Evolutionary conservation across 2,329 filamentous ascomycete genomes (phyloP), one percentile per base, ranked within the genome.

Genomic region (Cladorrhinum sp.): DNA sequence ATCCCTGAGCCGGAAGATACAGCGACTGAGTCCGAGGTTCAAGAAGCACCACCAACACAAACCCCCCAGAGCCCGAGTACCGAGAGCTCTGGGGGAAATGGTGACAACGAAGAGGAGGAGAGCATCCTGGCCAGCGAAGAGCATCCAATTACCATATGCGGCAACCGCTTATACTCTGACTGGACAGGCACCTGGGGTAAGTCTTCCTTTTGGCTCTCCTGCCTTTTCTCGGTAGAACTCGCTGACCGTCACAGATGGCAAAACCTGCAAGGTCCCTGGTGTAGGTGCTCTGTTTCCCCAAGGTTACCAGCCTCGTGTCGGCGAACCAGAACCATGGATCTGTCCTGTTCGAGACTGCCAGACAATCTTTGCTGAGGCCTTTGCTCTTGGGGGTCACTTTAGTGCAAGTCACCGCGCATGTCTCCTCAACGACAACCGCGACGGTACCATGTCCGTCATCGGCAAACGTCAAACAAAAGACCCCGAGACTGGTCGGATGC

Each of bases 321-420:
- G 28, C 2, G 4, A 61, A 3, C 16, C 52, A 8, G 3, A 62
- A 2, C 65, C 66, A 0, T 68, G 66, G 66, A 42, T 66, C 2
- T 68, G 65, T 18, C 64, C 65, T 0, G 20, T 67, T 16, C 20
- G 57, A 18, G 59, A 64, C 46, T 68, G 65, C 30, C 59, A 61
- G 51, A 56, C 16, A 0, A 18, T 62, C 5, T 68, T 68, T 39
- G 3, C 36, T 1, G 42, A 61, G 8, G 57, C 60, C 1, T 62
- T 58, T 61, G 59, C 39, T 5, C 60, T 68, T 0, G 66, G 65
- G 0, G 57, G 57, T 1, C 66, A 68, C 36, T 68, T 68, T n/a
- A 66, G 55, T 39, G 61, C 66, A 53, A 33, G 49, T n/a, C 66
- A 67, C 54, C 58, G 64, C 1, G 64, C 58, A 1, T 57, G 49